phyloP scores from a whole-genome alignment of 2,329 filamentous ascomycete genomes.

The Ophiocordyceps camponoti-floridani region DNA sequence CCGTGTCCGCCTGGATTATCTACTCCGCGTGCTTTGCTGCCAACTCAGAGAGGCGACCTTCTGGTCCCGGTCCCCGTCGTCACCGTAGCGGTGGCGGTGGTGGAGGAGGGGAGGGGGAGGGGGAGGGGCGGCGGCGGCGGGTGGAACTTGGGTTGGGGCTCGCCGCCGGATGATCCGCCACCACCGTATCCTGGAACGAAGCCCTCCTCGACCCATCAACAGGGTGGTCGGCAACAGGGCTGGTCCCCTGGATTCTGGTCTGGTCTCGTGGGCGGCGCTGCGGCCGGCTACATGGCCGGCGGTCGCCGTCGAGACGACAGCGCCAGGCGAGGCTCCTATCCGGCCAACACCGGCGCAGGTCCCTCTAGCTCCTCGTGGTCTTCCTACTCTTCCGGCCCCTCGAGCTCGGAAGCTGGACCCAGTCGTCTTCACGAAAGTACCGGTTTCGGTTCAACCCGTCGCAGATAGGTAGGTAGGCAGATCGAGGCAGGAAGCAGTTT shows the following conservation, averaged over 20 bases:
- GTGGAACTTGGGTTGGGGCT: conserved; percentile 18
- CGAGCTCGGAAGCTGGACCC: conserved; percentile 12
- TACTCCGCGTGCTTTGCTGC: conserved; percentile 28
- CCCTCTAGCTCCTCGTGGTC: conserved; percentile 4
- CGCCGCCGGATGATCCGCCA: conserved; percentile 28
- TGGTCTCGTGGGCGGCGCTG: conserved; percentile 48
- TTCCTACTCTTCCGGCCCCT: conserved; percentile 12
- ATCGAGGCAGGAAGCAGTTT: too few species aligned
- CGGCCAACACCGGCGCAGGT: conserved; percentile 10
- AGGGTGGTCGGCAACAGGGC: conserved; percentile 21
- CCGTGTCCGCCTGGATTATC: conserved; percentile 41
- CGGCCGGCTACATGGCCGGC: conserved; percentile 48
- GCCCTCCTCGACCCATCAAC: conserved; percentile 9
- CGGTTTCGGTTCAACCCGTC: conserved; percentile 52
- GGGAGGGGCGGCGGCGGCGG: conserved; percentile 22
- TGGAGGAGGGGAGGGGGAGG: conserved; percentile 22
- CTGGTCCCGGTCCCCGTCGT: conserved; percentile 11
- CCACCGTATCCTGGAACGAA: conserved; percentile 25
- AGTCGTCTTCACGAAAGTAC: conserved; percentile 47
- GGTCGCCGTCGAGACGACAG: conserved; percentile 20
- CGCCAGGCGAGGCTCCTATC: conserved; percentile 12
- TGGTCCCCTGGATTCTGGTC: conserved; percentile 65
- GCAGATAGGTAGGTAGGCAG: conserved; percentile 21
- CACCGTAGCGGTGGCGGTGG: conserved; percentile 15
- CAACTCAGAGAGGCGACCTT: conserved; percentile 4